Percentiles rank a stretch among this genome's conserved stretches.
Evolutionary conservation across 2,329 filamentous ascomycete genomes (phyloP).

Genomic region (Dryadomyces sulphureus): DNA sequence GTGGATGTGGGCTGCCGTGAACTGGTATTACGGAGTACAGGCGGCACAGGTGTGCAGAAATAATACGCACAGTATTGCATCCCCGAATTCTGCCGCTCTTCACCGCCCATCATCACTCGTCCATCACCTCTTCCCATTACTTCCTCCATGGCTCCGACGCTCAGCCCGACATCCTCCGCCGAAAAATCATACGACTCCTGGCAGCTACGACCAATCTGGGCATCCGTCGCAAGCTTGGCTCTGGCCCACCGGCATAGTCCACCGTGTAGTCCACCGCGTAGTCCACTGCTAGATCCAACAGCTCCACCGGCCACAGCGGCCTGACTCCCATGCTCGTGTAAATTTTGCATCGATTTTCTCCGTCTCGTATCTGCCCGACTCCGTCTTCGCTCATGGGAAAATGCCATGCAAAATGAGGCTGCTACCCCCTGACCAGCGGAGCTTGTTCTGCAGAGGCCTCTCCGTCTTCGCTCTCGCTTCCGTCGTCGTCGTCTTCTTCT

Average conservation of each 20-base stretch:
- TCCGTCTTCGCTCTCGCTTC: constrained; percentile 37
- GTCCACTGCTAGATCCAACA: background rate
- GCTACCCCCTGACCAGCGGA: background rate
- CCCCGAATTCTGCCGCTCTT: no score
- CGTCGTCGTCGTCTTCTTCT: constrained; percentile 31
- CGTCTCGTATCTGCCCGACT: background rate
- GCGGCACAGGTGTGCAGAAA: no score
- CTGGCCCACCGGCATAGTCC: no score
- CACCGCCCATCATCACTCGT: no score
- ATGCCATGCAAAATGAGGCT: background rate
- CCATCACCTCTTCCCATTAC: no score
- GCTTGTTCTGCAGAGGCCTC: constrained; percentile 22
- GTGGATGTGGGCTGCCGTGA: no score
- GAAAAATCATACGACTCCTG: background rate
- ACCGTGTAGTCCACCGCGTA: no score
- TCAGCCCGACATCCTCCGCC: background rate
- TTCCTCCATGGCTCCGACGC: no score
- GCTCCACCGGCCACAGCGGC: no score
- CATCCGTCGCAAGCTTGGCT: background rate
- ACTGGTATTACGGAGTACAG: no score
- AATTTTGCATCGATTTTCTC: background rate
- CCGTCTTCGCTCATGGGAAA: constrained; percentile 21
- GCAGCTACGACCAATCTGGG: background rate
- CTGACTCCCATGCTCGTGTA: background rate
- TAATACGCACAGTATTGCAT: no score